Evolutionary conservation across 441 rosid genomes (phyloP), one percentile per base, ranked within the genome.

Genomic region (Populus hybrid): DNA sequence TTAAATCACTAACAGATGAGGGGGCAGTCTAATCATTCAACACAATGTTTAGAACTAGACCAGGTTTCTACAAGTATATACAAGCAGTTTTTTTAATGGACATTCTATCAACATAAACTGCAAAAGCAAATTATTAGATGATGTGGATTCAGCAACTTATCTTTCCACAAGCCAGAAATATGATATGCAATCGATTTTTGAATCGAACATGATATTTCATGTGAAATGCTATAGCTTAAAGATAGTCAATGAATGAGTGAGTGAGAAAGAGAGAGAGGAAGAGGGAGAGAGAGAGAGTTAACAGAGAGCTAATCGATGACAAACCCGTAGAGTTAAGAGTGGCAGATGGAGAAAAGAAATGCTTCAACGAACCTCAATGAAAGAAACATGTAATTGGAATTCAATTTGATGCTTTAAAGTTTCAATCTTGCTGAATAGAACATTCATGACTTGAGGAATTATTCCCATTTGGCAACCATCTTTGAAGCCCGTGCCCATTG

Each of bases 401-500:
- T 92, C 98, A 0, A 81, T 89, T 72, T 91, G 94, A 71, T 90
- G 85, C 87, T 89, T 96, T 73, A 91, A 78, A 70, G 86, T 84
- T 78, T 93, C 98, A 32, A 93, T 97, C 87, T 90, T 97, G 80
- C 80, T 84, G 86, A 94, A 97, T 78, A 97, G 80, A 83, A 89
- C 86, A 71, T 85, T 92, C 98, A 97, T 93, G 72, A 94, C 98
- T 83, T 81, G 93, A 85, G 98, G 97, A 78, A 96, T 82, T 75
- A 96, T 85, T 61, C 98, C 98, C 0, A 92, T 85, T 80, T 90
- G 96, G 84, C 69, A 79, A 74, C 87, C 95, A 85, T 96, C 97
- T 88, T 89, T 90, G 79, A 87, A 88, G 76, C 96, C 94, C 38
- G 99, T 97, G 50, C 99, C 99, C 99, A 97, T 97, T 38, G 99